Percentiles rank a stretch among this genome's conserved stretches.
phyloP scores from a whole-genome alignment of 2,329 filamentous ascomycete species.

The Diaporthe batatas region DNA sequence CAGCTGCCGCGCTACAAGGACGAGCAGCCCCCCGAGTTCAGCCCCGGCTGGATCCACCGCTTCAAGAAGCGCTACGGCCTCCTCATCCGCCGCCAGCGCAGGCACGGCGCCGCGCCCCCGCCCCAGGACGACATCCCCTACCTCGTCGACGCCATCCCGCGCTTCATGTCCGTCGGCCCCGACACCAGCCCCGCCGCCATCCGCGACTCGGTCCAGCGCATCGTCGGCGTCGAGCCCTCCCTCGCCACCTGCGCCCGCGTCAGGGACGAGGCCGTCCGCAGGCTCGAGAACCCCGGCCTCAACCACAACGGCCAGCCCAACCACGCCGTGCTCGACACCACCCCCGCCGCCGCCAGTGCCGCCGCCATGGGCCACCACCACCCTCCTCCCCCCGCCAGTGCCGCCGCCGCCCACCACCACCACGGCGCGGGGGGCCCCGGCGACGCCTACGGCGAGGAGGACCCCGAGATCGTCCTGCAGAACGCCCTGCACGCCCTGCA shows the following conservation, averaged over 20 bases:
- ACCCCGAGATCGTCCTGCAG: constrained; percentile 70
- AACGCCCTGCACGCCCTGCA: constrained; percentile 71
- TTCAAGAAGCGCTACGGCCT: constrained; percentile 75
- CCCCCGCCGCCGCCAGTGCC: constrained; percentile 40
- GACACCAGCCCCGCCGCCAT: constrained; percentile 73
- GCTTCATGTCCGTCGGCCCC: constrained; percentile 69
- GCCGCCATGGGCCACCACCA: constrained; percentile 21
- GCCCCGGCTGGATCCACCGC: constrained; percentile 73
- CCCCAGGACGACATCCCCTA: constrained; percentile 70
- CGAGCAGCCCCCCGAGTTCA: constrained; percentile 72
- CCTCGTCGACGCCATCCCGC: constrained; percentile 70
- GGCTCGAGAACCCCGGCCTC: constrained; percentile 51
- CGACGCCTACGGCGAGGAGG: constrained; percentile 61
- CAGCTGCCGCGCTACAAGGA: constrained; percentile 72
- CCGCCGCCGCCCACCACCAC: constrained; percentile 35
- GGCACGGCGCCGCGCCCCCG: constrained; percentile 63
- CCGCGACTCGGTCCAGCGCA: constrained; percentile 67
- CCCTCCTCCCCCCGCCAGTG: constrained; percentile 35
- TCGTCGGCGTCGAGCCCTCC: constrained; percentile 67
- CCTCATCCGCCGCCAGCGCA: constrained; percentile 68
- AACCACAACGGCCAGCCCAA: constrained; percentile 42
- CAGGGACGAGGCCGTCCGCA: constrained; percentile 68
- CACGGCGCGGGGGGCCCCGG: constrained; percentile 44
- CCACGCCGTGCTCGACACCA: constrained; percentile 34
- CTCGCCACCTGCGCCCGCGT: constrained; percentile 69